These are phyloP conservation scores for Petasospora rhodanensis DNA, from an alignment of 1,139 yeast species.

Conservation along the genomic window DNA sequence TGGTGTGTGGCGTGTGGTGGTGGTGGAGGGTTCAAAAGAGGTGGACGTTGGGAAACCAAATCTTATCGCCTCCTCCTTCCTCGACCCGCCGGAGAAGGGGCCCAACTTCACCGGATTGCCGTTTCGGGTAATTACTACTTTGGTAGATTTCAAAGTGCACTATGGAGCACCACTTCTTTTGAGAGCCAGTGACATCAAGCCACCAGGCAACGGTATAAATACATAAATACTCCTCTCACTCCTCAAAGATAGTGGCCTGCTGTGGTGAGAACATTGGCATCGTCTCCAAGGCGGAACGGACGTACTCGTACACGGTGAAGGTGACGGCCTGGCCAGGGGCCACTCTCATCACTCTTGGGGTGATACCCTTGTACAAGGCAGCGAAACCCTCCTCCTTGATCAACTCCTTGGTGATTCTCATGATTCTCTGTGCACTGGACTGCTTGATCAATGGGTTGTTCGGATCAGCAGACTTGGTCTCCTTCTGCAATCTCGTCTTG, in stretches of 20 bases:
- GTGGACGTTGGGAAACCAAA: no score
- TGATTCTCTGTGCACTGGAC: slow-evolving; percentile 55
- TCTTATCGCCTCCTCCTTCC: background rate
- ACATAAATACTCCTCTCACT: slow-evolving; percentile 19
- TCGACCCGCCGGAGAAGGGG: no score
- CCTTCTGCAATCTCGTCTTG: slow-evolving; percentile 94
- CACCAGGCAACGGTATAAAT: no score
- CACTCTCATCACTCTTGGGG: slow-evolving; percentile 98
- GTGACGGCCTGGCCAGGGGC: slow-evolving; percentile 99
- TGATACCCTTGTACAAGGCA: slow-evolving; percentile 93
- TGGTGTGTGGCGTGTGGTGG: no score
- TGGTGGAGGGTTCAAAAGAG: no score
- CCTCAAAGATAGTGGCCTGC: slow-evolving; percentile 29
- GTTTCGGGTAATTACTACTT: no score
- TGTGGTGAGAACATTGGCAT: slow-evolving; percentile 34
- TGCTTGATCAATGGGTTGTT: slow-evolving; percentile 39
- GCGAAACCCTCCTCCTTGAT: slow-evolving; percentile 83
- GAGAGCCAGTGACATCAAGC: no score
- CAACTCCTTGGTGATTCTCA: slow-evolving; percentile 75
- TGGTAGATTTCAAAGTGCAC: no score
- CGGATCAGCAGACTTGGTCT: slow-evolving; percentile 57
- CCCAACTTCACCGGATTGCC: no score
- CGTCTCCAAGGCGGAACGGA: slow-evolving; percentile 63
- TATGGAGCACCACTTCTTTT: no score
- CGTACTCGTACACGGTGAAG: slow-evolving; percentile 90